A percentile compares a stretch with the other conserved stretches of the same genome.
Conservation (phyloP, 306 rosid species). For the Erythrophleum fordii region DNA sequence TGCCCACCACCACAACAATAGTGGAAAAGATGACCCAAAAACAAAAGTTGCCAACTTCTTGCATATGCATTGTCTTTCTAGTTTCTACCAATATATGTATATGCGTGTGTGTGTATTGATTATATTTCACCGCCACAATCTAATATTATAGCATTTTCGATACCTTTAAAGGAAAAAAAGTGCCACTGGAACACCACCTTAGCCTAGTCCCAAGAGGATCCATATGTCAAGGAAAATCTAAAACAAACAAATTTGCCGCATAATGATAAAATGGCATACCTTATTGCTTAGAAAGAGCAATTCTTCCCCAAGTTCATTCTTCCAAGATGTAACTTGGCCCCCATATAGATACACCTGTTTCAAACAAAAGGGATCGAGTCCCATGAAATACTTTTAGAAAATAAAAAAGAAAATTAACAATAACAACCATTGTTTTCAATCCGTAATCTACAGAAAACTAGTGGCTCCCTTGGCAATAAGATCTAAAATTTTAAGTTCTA, state of each 20-base stretch:
- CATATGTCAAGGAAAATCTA: background rate
- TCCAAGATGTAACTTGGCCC: constrained; percentile 84
- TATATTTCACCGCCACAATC: background rate
- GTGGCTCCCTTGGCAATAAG: too few species aligned
- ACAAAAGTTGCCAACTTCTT: background rate
- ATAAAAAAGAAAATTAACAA: background rate
- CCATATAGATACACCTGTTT: constrained; percentile 72
- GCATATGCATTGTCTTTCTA: background rate
- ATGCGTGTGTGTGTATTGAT: too few species aligned
- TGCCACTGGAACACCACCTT: background rate
- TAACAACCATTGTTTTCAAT: background rate
- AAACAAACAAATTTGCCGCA: background rate
- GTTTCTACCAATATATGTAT: too few species aligned
- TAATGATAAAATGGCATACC: constrained; percentile 44
- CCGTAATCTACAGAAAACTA: too few species aligned
- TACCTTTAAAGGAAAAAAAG: background rate
- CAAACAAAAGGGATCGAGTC: background rate
- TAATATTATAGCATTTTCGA: background rate
- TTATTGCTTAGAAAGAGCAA: constrained; percentile 74
- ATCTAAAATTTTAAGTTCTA: too few species aligned
- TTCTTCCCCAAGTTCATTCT: constrained; percentile 72
- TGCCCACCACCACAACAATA: background rate
- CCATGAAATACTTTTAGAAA: background rate
- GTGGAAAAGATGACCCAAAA: background rate
- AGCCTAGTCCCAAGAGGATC: background rate